Evolutionary conservation across 371 early-diverging fungal species (phyloP), one percentile per base, ranked within the genome.

Genomic region (Rhizopus microsporus): DNA sequence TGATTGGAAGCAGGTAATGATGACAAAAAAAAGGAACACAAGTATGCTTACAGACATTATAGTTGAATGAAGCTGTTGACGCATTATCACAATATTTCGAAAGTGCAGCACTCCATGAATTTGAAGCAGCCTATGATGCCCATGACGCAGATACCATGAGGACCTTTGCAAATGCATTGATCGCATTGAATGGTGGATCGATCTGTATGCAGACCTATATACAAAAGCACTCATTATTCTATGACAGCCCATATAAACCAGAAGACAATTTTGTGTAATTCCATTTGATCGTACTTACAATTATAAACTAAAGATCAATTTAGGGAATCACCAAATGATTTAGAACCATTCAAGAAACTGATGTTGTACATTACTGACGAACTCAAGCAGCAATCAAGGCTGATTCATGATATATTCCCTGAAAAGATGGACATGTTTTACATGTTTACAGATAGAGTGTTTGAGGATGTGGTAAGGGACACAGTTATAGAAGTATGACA

Each of bases 171-270:
- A 71, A 55, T 57, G 88, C 88, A 5, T 68, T 83, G 10, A 80
- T 83, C 57, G 78, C 88, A 48, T 83, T 94, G 39, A 90, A 92
- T 72, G 93, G 91, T 39, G 94, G 93, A 9, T 71, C 68, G 40
- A 80, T 87, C 6, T 88, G 88, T 66, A 87, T 91, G 43, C 88
- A 91, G 59, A 82, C 90, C 1, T 94, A 88, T 68, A 84, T 93
- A 44, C 90, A 93, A 39, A 94, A 93, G 63, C 88, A 90, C 57
- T 89, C 88, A 32, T 84, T 94, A 32, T 94, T 94, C 58, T 94
- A 86, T 67, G 94, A 93, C 66, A 88, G 90, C 51, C 80, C 81
- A 7, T 82, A 78, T 40, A 77, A 80, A 48, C 78, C 85, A 12
- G 74, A 81, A 46, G 85, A 82, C 51, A 87, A 84, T 53, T 78